A percentile compares a stretch with the other conserved stretches of the same genome.
phyloP scores from a whole-genome alignment of 2,329 filamentous ascomycete genomes.

The Trichoderma simmonsii region DNA sequence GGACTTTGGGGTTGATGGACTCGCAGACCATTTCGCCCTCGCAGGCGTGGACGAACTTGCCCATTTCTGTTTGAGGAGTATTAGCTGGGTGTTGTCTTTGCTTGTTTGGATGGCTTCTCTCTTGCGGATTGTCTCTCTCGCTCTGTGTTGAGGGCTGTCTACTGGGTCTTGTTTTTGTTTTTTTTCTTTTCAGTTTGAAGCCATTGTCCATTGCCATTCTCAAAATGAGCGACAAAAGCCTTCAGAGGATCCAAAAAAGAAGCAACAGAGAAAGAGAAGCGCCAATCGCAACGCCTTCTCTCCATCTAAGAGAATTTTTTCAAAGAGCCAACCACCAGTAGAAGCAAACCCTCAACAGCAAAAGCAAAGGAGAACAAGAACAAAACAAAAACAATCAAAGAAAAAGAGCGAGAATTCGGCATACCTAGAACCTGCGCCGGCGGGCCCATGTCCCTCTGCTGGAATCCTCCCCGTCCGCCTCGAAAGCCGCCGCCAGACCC shows the following conservation, averaged over 20 bases:
- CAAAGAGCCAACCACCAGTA: background rate
- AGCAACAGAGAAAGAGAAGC: background rate
- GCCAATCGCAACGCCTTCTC: background rate
- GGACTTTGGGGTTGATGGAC: constrained; percentile 90
- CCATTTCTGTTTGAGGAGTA: constrained; percentile 65
- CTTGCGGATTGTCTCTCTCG: background rate
- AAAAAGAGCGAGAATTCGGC: background rate
- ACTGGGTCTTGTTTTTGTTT: no score
- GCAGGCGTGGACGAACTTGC: constrained; percentile 87
- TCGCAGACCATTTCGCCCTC: constrained; percentile 98
- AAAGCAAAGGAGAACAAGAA: background rate
- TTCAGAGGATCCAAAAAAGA: rapidly evolving
- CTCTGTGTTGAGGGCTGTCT: no score
- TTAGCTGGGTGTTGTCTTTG: no score
- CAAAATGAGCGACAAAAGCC: background rate
- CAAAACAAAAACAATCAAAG: background rate
- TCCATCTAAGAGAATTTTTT: background rate
- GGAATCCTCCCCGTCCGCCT: constrained; percentile 39
- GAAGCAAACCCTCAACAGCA: background rate
- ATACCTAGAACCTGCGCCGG: constrained; percentile 38
- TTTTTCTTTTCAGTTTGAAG: background rate
- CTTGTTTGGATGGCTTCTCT: background rate
- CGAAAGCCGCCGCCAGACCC: constrained; percentile 32
- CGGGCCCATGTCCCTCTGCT: constrained; percentile 40
- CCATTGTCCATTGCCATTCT: background rate